phyloP scores from a whole-genome alignment of 2,329 filamentous ascomycete species.

The Sphaerulina vaccinii region DNA sequence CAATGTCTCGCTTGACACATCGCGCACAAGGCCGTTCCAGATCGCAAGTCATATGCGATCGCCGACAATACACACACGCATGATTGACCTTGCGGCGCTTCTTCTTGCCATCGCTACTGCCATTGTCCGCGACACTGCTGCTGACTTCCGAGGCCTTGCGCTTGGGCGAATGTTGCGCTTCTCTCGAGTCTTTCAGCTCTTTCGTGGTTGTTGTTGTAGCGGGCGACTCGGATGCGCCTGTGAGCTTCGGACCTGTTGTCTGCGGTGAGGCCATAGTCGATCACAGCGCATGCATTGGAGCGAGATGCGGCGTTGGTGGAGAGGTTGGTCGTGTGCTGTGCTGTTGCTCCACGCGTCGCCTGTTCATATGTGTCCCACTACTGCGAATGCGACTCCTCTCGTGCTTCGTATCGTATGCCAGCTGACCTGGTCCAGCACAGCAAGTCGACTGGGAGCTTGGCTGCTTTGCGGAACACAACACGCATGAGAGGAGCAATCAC shows the following conservation, averaged over 20 bases:
- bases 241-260: background rate
- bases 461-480: background rate
- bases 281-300: background rate
- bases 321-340: background rate
- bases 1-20: constrained; percentile 98
- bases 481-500: too few species aligned
- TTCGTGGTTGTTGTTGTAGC: background rate
- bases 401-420: background rate
- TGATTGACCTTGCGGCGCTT: constrained; percentile 57
- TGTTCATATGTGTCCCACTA: background rate
- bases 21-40: constrained; percentile 88
- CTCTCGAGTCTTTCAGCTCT: background rate
- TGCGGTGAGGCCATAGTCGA: background rate
- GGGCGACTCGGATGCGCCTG: background rate
- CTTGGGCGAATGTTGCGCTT: constrained; percentile 5
- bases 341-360: background rate
- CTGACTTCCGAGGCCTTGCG: constrained; percentile 11
- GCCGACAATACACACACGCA: constrained; percentile 54
- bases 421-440: background rate
- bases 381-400: background rate
- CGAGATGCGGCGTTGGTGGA: background rate
- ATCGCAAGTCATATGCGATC: constrained; percentile 58
- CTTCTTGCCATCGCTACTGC: constrained; percentile 39
- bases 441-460: background rate
- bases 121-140: constrained; percentile 9